Evolutionary conservation across 768 basidiomycete genomes (phyloP).

Genomic region (Gymnopilus junonius): DNA sequence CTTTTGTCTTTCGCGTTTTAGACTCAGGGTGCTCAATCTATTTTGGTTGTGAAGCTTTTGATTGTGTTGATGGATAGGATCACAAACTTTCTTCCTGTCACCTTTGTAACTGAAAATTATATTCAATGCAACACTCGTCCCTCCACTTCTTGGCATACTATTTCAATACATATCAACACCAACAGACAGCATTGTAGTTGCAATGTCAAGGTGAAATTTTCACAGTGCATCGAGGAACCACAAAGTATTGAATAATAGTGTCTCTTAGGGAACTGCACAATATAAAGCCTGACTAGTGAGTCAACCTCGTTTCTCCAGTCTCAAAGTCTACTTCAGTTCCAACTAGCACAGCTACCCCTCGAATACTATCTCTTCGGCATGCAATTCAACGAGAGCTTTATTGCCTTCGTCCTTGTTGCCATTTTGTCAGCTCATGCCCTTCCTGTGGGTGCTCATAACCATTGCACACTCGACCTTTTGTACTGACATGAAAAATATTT

Average conservation of each 20-base stretch:
- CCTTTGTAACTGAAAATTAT: not conserved
- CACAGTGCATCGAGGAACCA: not conserved
- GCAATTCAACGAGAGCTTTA: not conserved
- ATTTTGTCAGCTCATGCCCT: not conserved
- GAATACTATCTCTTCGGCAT: not conserved
- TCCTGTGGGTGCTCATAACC: not conserved
- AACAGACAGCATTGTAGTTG: not conserved
- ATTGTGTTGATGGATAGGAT: no score
- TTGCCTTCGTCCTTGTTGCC: not conserved
- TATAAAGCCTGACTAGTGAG: not conserved
- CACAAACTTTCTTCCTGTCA: no score
- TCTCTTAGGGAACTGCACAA: not conserved
- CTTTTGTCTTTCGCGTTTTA: not conserved
- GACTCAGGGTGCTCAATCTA: not conserved
- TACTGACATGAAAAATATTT: not conserved
- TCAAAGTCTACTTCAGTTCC: not conserved
- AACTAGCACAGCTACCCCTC: not conserved
- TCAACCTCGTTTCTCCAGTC: not conserved
- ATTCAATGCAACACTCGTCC: not conserved
- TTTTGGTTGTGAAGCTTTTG: not conserved
- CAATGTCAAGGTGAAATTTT: not conserved
- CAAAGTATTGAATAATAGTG: not conserved
- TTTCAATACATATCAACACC: not conserved
- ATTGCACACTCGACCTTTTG: not conserved
- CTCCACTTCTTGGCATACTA: not conserved